Base-by-base conservation (phyloP, 352 stramenopile species). In the Pythium grandisporangium region DNA sequence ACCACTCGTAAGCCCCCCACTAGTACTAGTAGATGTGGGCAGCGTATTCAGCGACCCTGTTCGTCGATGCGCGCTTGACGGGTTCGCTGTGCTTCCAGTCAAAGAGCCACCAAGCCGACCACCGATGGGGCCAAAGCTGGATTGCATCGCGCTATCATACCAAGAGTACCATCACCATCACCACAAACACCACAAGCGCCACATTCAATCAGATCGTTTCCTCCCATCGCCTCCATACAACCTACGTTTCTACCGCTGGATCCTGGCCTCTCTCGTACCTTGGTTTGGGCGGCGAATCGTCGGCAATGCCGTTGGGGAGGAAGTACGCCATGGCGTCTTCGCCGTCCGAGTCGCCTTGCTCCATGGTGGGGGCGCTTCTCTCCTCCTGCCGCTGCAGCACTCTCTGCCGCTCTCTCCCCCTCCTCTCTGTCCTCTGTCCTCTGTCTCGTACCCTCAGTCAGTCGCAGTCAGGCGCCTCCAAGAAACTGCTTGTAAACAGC, bases 241-340 rank as follows among this genome's bases (percentile, higher is more conserved):
- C 29, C 29, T 14, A 14, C 29, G 29, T 34, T 34, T 11, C 29
- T 34, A 14, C 29, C 14, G 29, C 29, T 34, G 29, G 29, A 11
- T 11, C 8, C 11, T 30, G 37, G 40, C 25, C n/a, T 16, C 23
- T 37, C 24, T 38, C 53, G 46, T 41, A 86, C 72, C 55, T 84
- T 19, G 63, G 59, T 57, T 81, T 85, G 21, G 71, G 79, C 13
- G 74, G 74, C 30, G 75, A 89, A 53, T 93, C 79, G 37, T 90
- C 76, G 10, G 76, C 60, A 53, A 93, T 93, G 44, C 76, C 79
- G 33, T 84, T 72, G n/a, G 76, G 79, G 30, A 93, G 59, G 52
- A 93, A 93, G 46, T 93, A 93, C 46, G 71, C 45, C 71, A 88
- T 75, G 32, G 55, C 55, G 37, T 57, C 53, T 24, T 88, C 75